Evolutionary conservation across 164 flowering plant genomes (phyloP), one percentile per base, ranked within the genome.

Genomic region (Santalum album): DNA sequence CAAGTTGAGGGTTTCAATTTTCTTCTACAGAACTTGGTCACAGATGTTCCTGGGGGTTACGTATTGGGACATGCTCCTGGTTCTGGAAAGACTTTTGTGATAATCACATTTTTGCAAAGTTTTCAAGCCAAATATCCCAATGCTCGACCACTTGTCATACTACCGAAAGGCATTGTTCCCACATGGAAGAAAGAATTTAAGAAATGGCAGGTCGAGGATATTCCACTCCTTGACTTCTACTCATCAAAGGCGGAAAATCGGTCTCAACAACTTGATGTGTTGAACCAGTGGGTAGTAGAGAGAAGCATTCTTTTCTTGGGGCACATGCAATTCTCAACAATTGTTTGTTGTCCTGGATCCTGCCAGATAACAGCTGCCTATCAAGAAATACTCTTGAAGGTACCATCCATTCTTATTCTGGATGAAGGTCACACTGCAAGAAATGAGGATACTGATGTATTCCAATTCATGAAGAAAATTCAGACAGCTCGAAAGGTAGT

Each of bases 341-440:
- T 60, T 27, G 51, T 60, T 12, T 52, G 42, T 27, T 40, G n/a
- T 9, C 21, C 15, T 19, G 27, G 38, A 24, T 51, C 25, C n/a
- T 19, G 46, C 29, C 27, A 24, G 46, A 24, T 53, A 7, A 39
- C 65, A 9, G 22, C 27, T 25, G 25, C 26, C 22, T 62, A 65
- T 40, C 43, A 56, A 54, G 61, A 69, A 12, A 63, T 73, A 20
- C 56, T 69, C 12, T 50, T 69, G 20, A 57, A 64, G n/a, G 49
- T 21, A 10, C 77, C 74, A 15, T 25, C 58, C 12, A 55, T 73
- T 49, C 72, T 73, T 2, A 57, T 73, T 44, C 57, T 73, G 25
- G 77, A 73, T 59, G 77, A 73, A 56, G 77, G 75, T 16, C 77
- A 73, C 64, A 73, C 74, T 25, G 69, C 77, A 1, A 69, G 74